Evolutionary conservation across 805 yeast genomes (phyloP), one percentile per base, ranked within the genome.

Genomic region (Saturnispora serradocipensis): DNA sequence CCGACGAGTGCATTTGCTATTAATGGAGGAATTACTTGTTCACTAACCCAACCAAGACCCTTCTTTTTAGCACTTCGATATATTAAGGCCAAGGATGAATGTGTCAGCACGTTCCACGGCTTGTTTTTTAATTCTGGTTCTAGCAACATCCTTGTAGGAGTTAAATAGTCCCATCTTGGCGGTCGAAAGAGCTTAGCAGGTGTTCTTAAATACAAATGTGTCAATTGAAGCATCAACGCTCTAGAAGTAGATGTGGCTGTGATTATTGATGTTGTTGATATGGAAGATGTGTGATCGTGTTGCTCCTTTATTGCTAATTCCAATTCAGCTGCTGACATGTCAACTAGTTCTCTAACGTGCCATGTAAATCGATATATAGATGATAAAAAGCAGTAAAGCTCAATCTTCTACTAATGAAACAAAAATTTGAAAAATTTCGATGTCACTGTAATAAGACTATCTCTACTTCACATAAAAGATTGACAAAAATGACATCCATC

Each of bases 1-100:
- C 98, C 97, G 1, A 95, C 83, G n/a, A 85, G 84, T 15, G 95
- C 85, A 63, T 91, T 91, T 15, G 95, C 95, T 1, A 90, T 55
- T 43, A 91, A 68, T 1, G 97, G 98, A 2, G 97, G 98, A 22
- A 90, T 66, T 1, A 89, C 82, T 54, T 82, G 84, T 54, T 87
- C 86, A 0, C 96, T 96, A 13, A 91, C 80, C 95, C 96, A 87
- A 2, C 97, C 97, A 32, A 53, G 20, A 13, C 52, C 52, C 59
- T 84, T 86, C 52, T 77, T 75, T 55, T 75, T 78, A 32, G 88
- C 71, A 0, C 95, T 95, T 50, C 78, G 77, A 45, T 80, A 71
- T 30, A 91, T 66, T 59, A 90, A 72, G 5, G 90, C 96, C 3
- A 88, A 66, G 1, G 88, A 80, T 1, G 96, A 86, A 65, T 90